Evolutionary conservation across 2,329 filamentous ascomycete genomes (phyloP), one percentile per base, ranked within the genome.

Genomic region (Diaporthe ilicicola): DNA sequence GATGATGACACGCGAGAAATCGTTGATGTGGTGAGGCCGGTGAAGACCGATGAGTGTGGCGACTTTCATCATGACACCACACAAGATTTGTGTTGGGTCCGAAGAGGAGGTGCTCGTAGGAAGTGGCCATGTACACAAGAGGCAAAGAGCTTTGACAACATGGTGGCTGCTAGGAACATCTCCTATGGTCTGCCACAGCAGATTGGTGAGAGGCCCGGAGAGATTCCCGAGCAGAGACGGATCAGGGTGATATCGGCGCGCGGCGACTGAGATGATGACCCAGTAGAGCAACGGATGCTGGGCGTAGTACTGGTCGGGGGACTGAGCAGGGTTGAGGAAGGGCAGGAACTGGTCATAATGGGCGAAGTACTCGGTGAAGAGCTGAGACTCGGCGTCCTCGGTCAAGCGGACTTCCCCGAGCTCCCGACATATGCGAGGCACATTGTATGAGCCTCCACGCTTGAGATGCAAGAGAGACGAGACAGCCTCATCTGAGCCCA

Each of bases 251-350:
- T 91, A 94, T 48, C 93, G 90, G 65, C 93, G 89, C 51, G 92
- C 90, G 27, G 93, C 93, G 69, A 94, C 91, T 44, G 92, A 89
- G 55, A 95, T 85, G 71, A 95, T 92, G 59, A 92, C 89, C 94
- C 94, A 97, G 81, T 97, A 97, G 1, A 97, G 87, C 17, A 97
- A 85, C 4, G 91, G 90, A 64, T 94, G 92, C 76, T 95, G 92
- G 72, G 91, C 88, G 77, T 92, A 92, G 79, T 93, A 96, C 70
- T 90, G 85, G 56, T 96, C 92, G 1, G 94, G 92, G 0, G 88
- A 82, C 74, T 91, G 89, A 12, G 85, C 78, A 7, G 89, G 86
- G 76, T 91, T 92, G 74, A 95, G 87, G 77, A 95, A 92, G 0
- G 93, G 93, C 19, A 95, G 82, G 78, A 93, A 95, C 1, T 90